These are phyloP conservation scores for Meripilus lineatus DNA, from an alignment of 1,284 basidiomycete genomes.

Conservation along the genomic window DNA sequence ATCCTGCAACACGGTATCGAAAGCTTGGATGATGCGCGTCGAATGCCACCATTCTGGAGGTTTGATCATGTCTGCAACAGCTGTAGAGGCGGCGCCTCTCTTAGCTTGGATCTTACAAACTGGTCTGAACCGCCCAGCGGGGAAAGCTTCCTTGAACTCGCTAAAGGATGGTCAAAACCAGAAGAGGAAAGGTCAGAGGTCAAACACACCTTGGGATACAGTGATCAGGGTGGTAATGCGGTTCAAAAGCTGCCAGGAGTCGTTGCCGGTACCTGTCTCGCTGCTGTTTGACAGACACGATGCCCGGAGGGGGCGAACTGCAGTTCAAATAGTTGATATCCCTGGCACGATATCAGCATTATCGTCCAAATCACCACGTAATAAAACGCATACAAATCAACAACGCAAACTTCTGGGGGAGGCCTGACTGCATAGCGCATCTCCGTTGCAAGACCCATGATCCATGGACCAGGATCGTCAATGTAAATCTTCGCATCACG, in stretches of 20 bases:
- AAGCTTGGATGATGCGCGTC: constrained; percentile 82
- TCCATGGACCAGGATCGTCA: constrained; percentile 88
- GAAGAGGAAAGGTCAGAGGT: not conserved
- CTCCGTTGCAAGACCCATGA: constrained; percentile 87
- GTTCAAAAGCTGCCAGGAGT: constrained; percentile 76
- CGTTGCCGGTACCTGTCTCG: constrained; percentile 82
- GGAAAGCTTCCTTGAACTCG: constrained; percentile 95
- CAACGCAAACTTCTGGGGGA: constrained; percentile 80
- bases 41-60: constrained; percentile 92
- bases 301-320: constrained; percentile 70
- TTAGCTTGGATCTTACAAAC: constrained; percentile 83
- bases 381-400: constrained; percentile 70
- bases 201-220: constrained; percentile 62
- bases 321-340: constrained; percentile 91
- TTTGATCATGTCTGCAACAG: constrained; percentile 82
- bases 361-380: not conserved
- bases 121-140: constrained; percentile 80
- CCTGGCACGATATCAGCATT: constrained; percentile 29
- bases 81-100: constrained; percentile 70
- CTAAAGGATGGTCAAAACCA: constrained; percentile 30
- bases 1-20: constrained; percentile 84
- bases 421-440: constrained; percentile 75
- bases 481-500: constrained; percentile 88
- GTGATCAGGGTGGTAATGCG: constrained; percentile 80
- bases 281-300: constrained; percentile 78